These are phyloP conservation scores for Sordariomycetes sp. DNA, from an alignment of 2,329 filamentous ascomycete species.

Conservation along the genomic window DNA sequence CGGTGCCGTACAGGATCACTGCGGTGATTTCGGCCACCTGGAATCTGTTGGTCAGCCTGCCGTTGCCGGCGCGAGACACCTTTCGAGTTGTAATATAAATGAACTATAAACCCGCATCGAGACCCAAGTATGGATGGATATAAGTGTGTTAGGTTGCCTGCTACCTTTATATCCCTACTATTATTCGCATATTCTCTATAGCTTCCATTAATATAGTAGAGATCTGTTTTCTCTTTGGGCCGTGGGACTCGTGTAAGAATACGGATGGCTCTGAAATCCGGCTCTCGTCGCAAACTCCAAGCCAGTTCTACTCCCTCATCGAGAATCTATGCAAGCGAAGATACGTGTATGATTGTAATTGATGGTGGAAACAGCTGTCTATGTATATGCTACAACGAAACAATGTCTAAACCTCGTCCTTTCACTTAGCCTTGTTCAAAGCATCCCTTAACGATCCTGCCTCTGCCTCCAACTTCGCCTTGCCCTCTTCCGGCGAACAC, in stretches of 20 bases:
- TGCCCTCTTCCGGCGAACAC: not conserved
- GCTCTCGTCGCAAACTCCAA: too few species aligned
- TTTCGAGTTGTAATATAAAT: not conserved
- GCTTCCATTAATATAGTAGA: too few species aligned
- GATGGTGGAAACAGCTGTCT: not conserved
- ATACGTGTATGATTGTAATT: too few species aligned
- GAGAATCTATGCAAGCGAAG: too few species aligned
- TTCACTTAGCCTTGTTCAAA: not conserved
- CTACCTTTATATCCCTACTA: not conserved
- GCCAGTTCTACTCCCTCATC: too few species aligned
- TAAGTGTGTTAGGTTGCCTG: not conserved
- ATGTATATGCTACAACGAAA: not conserved
- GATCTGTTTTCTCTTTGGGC: too few species aligned
- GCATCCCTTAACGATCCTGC: not conserved
- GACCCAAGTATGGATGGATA: not conserved
- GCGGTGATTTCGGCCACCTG: slow-evolving; percentile 8
- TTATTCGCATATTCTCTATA: too few species aligned
- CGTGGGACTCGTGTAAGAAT: too few species aligned
- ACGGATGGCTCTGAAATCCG: too few species aligned
- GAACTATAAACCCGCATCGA: not conserved
- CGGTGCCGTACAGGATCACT: slow-evolving; percentile 4
- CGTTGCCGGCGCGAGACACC: slow-evolving; percentile 7
- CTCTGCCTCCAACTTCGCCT: not conserved
- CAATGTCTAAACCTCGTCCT: not conserved
- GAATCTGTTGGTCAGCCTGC: slow-evolving; percentile 9